Conservation (phyloP, 2,329 filamentous ascomycete species). For the Monosporascus sp. region DNA sequence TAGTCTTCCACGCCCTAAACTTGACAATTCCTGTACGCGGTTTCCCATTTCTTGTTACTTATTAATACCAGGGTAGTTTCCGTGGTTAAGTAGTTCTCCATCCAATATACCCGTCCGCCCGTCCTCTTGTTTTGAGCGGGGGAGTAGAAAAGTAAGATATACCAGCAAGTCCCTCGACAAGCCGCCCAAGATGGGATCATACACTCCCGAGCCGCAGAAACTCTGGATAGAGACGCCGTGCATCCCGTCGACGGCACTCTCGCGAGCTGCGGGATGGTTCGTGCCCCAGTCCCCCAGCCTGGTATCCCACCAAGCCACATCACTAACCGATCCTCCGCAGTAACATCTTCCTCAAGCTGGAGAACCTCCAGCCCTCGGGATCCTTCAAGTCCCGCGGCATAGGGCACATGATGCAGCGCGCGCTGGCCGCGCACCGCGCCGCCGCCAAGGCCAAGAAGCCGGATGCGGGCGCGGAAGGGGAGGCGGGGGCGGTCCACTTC, state of each 20-base stretch:
- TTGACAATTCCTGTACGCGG: no score
- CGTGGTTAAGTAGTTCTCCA: no score
- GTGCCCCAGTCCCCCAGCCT: conserved; percentile 17
- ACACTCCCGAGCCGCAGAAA: conserved; percentile 32
- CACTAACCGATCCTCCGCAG: conserved; percentile 30
- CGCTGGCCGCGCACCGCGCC: conserved; percentile 24
- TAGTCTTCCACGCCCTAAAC: no score
- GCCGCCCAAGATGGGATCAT: conserved; percentile 34
- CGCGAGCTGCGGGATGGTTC: conserved; percentile 67
- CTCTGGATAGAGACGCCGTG: conserved; percentile 72
- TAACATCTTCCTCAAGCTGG: conserved; percentile 80
- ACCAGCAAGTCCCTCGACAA: neutral
- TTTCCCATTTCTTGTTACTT: no score
- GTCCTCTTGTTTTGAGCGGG: no score
- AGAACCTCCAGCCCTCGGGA: conserved; percentile 77
- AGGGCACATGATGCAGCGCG: conserved; percentile 61
- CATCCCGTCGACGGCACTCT: conserved; percentile 61
- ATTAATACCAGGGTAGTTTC: no score
- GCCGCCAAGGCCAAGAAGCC: no score
- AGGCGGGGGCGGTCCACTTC: conserved; percentile 52
- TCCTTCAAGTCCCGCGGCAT: conserved; percentile 83
- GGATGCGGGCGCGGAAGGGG: conserved; percentile 16
- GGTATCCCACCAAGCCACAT: no score
- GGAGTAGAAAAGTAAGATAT: neutral
- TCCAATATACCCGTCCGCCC: no score